Evolutionary conservation across 2,329 filamentous ascomycete species (phyloP).

Genomic region (Curvularia spicifera): DNA sequence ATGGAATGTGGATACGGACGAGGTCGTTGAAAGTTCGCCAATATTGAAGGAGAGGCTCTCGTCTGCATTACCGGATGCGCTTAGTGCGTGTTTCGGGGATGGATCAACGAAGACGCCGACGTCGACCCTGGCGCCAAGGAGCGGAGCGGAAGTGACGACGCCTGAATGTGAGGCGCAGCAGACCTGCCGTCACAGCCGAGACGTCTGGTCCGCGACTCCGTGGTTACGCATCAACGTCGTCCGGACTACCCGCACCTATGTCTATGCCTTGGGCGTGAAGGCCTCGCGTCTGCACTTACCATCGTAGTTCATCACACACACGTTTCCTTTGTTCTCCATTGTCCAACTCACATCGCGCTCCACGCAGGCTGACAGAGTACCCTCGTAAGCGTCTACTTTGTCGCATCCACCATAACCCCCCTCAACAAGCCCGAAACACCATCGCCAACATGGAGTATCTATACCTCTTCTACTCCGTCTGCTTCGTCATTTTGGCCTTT

Average conservation of each 20-base stretch:
- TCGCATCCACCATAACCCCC: slow-evolving; percentile 10
- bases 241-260: slow-evolving; percentile 7
- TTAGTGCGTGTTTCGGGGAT: slow-evolving; percentile 30
- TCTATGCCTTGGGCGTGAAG: slow-evolving; percentile 5
- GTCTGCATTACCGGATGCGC: slow-evolving; percentile 35
- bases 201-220: slow-evolving; percentile 21
- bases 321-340: slow-evolving; percentile 21
- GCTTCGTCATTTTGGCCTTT: slow-evolving; percentile 72
- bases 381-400: slow-evolving; percentile 28
- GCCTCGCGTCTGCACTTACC: slow-evolving; percentile 13
- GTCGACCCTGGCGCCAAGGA: slow-evolving; percentile 8
- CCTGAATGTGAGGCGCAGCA: slow-evolving; percentile 20
- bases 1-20: slow-evolving; percentile 38
- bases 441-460: slow-evolving; percentile 72
- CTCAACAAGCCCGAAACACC: slow-evolving; percentile 6
- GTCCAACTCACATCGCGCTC: slow-evolving; percentile 13
- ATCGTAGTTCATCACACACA: slow-evolving; percentile 9
- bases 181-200: slow-evolving; percentile 20
- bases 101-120: slow-evolving; percentile 31
- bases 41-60: slow-evolving; percentile 35
- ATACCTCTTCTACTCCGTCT: slow-evolving; percentile 80
- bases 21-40: slow-evolving; percentile 31
- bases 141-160: slow-evolving; percentile 24
- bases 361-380: slow-evolving; percentile 15
- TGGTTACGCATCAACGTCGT: slow-evolving; percentile 15